phyloP scores from a whole-genome alignment of 768 basidiomycete species.

The Coprinopsis cinerea region DNA sequence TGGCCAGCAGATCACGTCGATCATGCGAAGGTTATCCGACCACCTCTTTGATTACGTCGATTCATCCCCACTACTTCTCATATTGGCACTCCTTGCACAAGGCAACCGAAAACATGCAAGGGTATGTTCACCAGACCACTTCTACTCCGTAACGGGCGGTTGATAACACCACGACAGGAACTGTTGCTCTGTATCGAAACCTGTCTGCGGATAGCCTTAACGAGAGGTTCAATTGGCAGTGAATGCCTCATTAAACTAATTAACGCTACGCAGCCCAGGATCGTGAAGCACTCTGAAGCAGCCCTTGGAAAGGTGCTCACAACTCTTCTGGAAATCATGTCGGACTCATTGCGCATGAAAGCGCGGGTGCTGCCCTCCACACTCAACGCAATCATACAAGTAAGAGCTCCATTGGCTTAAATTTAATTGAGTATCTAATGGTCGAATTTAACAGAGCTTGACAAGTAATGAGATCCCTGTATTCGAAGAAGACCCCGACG shows the following conservation, averaged over 20 bases:
- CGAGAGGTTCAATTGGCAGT: conserved; percentile 41
- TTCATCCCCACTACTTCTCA: conserved; percentile 48
- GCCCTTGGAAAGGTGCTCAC: conserved; percentile 29
- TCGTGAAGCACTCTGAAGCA: not conserved
- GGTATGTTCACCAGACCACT: conserved; percentile 27
- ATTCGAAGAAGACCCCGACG: conserved; percentile 22
- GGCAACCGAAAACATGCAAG: conserved; percentile 54
- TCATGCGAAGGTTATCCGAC: conserved; percentile 58
- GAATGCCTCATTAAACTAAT: conserved; percentile 41
- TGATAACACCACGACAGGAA: conserved; percentile 35
- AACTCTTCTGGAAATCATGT: conserved; percentile 45
- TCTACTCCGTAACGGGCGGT: conserved; percentile 2
- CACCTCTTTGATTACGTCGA: conserved; percentile 43
- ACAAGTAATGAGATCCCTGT: conserved; percentile 23
- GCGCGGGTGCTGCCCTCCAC: conserved; percentile 43
- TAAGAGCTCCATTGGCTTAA: conserved; percentile 19
- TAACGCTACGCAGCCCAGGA: conserved; percentile 31
- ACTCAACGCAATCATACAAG: conserved; percentile 49
- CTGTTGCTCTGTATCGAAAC: conserved; percentile 54
- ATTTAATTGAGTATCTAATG: not conserved
- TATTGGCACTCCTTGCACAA: conserved; percentile 47
- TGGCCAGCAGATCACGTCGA: conserved; percentile 44
- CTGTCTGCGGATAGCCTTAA: conserved; percentile 48
- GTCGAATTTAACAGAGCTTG: conserved; percentile 16
- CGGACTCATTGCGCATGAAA: conserved; percentile 50